phyloP scores from a whole-genome alignment of 1,139 yeast species.

The Arxiozyma bovina region DNA sequence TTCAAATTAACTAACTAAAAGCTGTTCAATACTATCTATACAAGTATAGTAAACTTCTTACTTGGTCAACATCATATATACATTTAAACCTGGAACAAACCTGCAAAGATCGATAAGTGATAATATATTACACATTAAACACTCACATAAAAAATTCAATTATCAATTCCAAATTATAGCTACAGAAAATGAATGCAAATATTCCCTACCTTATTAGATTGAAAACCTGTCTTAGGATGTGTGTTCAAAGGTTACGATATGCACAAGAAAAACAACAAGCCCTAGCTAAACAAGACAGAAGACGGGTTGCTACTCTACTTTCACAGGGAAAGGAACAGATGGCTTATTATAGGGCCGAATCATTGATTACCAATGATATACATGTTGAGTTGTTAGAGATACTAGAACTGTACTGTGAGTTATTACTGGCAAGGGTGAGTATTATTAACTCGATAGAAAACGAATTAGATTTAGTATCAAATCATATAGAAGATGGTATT shows the following conservation, averaged over 20 bases:
- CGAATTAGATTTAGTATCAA: slow-evolving; percentile 22
- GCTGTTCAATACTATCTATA: too few species aligned
- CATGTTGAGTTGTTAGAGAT: slow-evolving; percentile 73
- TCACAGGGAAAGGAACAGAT: slow-evolving; percentile 68
- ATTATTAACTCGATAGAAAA: slow-evolving; percentile 35
- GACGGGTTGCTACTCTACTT: slow-evolving; percentile 63
- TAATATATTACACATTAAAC: too few species aligned
- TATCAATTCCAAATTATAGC: too few species aligned
- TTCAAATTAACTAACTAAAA: too few species aligned
- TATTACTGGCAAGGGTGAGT: slow-evolving; percentile 65
- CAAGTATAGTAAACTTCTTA: too few species aligned
- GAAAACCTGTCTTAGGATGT: slow-evolving; percentile 69
- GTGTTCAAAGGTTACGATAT: slow-evolving; percentile 68
- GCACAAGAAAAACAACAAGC: slow-evolving; percentile 79
- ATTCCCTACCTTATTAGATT: slow-evolving; percentile 34
- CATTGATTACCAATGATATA: slow-evolving; percentile 76
- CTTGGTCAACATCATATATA: too few species aligned
- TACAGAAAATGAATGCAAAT: not conserved
- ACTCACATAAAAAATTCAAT: not conserved
- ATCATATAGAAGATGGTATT: slow-evolving; percentile 29
- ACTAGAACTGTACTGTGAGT: slow-evolving; percentile 75
- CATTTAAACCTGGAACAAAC: too few species aligned
- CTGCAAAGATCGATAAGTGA: not conserved
- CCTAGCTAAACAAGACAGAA: slow-evolving; percentile 68
- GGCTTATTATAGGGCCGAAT: slow-evolving; percentile 78